phyloP scores from a whole-genome alignment of 192 early-diverging fungal genomes.

The Backusella morwellensis region DNA sequence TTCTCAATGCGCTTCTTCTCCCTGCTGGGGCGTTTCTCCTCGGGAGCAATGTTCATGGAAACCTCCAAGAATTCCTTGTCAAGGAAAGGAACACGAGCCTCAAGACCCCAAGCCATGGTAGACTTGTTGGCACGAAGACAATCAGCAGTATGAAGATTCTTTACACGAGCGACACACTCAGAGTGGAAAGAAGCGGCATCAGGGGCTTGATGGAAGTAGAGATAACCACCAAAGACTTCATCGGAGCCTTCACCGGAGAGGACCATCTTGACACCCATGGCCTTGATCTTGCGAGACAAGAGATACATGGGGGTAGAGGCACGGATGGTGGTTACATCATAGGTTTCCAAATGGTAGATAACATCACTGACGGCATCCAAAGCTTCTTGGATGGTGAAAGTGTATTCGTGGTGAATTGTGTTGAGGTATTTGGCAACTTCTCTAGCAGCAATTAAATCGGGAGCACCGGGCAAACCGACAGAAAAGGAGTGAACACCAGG shows the following conservation, averaged over 20 bases:
- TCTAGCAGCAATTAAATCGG: conserved; percentile 88
- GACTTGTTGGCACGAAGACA: conserved; percentile 98
- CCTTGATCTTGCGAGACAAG: conserved; percentile 96
- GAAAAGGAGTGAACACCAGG: conserved; percentile 98
- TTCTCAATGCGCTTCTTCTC: conserved; percentile 84
- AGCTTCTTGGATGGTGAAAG: conserved; percentile 95
- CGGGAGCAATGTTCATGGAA: conserved; percentile 83
- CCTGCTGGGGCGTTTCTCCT: conserved; percentile 73
- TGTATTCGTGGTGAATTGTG: conserved; percentile 95
- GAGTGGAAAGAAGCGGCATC: conserved; percentile 77
- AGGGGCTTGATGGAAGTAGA: conserved; percentile 97
- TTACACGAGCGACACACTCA: conserved; percentile 89
- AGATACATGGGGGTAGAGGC: conserved; percentile 99
- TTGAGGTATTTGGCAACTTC: conserved; percentile 88
- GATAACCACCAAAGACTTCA: conserved; percentile 97
- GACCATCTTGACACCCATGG: conserved; percentile 99
- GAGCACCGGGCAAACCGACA: conserved; percentile 89
- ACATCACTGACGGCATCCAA: conserved; percentile 94
- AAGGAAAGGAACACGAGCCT: conserved; percentile 97
- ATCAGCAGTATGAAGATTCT: conserved; percentile 97
- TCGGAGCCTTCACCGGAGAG: conserved; percentile 95
- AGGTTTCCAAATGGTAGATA: conserved; percentile 97
- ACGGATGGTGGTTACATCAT: conserved; percentile 97
- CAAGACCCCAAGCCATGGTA: conserved; percentile 99
- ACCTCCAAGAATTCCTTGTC: conserved; percentile 92